Base-by-base conservation (phyloP, 805 yeast species). In the Pichia scutulata region DNA sequence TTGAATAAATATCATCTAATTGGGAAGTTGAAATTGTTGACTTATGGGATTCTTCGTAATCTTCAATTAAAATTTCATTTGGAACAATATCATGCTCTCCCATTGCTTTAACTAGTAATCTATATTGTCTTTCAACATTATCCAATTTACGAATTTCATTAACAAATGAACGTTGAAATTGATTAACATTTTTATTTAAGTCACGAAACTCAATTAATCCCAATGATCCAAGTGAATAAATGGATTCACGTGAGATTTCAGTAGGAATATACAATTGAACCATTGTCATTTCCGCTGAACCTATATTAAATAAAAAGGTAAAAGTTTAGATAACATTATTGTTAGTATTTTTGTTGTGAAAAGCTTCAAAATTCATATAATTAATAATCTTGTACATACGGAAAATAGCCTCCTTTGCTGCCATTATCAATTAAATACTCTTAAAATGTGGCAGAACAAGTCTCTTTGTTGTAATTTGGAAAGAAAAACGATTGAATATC, bases 231-330 rank as follows among this genome's bases (percentile, higher is more conserved):
- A 93, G 71, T n/a, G 89, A 78, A 58, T 87, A 81, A 19, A 89
- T 82, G 6, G 89, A 80, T 57, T 89, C 96, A 58, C 97, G 75
- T 18, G 95, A 78, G 46, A 87, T 82, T 69, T 93, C 99, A 33
- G 88, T 82, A 18, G 98, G 95, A 53, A 93, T 82, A 67, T 88
- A 92, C 61, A 93, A 73, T 71, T 93, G 97, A 50, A 92, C 82
- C 64, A 90, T 77, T 46, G 96, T 80, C 98, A 93, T 95, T 63
- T 86, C 95, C 86, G 98, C 99, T 54, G 99, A 92, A 76, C 97
- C 55, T 52, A 22, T 41, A 44, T 7, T 18, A 22, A 24, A 44
- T 23, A 30, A 14, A 36, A n/a, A 26, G 8, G 7, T 26, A 2
- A 37, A 28, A 13, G n/a, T 33, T 33, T 12, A 26, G 21, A 12